Evolutionary conservation across 768 basidiomycete genomes (phyloP).

Genomic region (Fistulinella prunicolor): DNA sequence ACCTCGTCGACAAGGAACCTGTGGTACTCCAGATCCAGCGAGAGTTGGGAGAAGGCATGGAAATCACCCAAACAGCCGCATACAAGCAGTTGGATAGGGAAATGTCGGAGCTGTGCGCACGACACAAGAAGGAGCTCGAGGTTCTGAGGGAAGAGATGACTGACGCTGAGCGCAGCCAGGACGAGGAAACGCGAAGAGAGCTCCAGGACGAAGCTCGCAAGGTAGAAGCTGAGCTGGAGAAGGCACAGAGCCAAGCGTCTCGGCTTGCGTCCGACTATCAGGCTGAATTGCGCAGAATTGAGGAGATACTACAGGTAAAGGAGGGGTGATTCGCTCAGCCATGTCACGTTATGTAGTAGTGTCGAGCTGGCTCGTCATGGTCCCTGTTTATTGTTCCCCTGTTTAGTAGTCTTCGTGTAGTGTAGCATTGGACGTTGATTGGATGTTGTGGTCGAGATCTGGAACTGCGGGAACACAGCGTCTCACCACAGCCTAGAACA

Average conservation of each 20-base stretch:
- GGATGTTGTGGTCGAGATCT: slow-evolving; percentile 14
- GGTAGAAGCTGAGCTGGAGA: slow-evolving; percentile 29
- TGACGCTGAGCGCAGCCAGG: slow-evolving; percentile 41
- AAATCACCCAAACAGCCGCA: slow-evolving; percentile 53
- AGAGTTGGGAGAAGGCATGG: slow-evolving; percentile 47
- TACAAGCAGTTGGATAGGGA: slow-evolving; percentile 51
- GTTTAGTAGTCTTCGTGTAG: slow-evolving; percentile 6
- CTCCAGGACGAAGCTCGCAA: slow-evolving; percentile 39
- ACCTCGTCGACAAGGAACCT: slow-evolving; percentile 40
- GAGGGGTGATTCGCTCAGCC: slow-evolving; percentile 20
- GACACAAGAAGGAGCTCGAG: slow-evolving; percentile 46
- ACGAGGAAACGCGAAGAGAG: slow-evolving; percentile 47
- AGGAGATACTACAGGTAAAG: slow-evolving; percentile 31
- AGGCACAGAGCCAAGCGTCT: slow-evolving; percentile 29
- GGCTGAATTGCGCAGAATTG: slow-evolving; percentile 33
- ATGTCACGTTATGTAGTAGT: slow-evolving; percentile 23
- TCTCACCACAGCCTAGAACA: slow-evolving; percentile 1
- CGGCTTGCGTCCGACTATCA: slow-evolving; percentile 34
- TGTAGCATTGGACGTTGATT: slow-evolving; percentile 5
- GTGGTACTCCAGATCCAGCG: slow-evolving; percentile 50
- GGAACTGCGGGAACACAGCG: slow-evolving; percentile 10
- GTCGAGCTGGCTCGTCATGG: slow-evolving; percentile 22
- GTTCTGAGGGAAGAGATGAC: slow-evolving; percentile 45
- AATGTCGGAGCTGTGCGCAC: slow-evolving; percentile 43
- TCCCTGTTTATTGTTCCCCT: slow-evolving; percentile 13